phyloP scores from a whole-genome alignment of 257 asterid genomes.

The Ilex aquifolium region DNA sequence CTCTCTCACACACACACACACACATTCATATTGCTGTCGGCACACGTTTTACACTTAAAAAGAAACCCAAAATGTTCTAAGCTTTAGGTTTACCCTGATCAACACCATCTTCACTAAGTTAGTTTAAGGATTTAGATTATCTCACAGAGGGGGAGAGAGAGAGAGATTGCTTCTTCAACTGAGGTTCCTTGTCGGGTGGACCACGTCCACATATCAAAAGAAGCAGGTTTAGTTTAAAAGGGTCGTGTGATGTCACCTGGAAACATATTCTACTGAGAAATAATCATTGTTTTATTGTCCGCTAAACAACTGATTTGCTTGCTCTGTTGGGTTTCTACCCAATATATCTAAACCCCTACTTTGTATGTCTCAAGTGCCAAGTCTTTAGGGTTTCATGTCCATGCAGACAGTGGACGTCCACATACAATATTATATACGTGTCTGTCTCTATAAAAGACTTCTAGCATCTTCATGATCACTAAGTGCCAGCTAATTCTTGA shows the following conservation, averaged over 20 bases:
- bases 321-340: conserved; percentile 53
- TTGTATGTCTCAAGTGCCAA: conserved; percentile 11
- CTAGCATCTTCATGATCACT: too few relatives aligned
- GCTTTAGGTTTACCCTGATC: conserved; percentile 14
- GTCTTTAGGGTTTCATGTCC: conserved; percentile 15
- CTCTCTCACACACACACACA: too few relatives aligned
- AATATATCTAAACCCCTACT: conserved; percentile 27
- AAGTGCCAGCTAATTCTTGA: too few relatives aligned
- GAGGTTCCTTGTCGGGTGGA: conserved; percentile 52
- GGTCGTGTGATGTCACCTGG: conserved; percentile 26
- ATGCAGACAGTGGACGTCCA: conserved; percentile 11
- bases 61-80: conserved; percentile 4
- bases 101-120: conserved; percentile 30
- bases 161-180: conserved; percentile 34
- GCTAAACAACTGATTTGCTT: conserved; percentile 61
- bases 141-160: not conserved
- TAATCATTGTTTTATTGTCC: conserved; percentile 27
- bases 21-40: conserved; percentile 16
- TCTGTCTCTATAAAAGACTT: too few relatives aligned
- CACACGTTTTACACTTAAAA: conserved; percentile 11
- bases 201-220: conserved; percentile 15
- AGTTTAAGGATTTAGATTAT: conserved; percentile 16
- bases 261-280: conserved; percentile 1
- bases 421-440: not conserved
- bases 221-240: conserved; percentile 28